Evolutionary conservation across 2,329 filamentous ascomycete genomes (phyloP).

Genomic region (Fusarium illudens): DNA sequence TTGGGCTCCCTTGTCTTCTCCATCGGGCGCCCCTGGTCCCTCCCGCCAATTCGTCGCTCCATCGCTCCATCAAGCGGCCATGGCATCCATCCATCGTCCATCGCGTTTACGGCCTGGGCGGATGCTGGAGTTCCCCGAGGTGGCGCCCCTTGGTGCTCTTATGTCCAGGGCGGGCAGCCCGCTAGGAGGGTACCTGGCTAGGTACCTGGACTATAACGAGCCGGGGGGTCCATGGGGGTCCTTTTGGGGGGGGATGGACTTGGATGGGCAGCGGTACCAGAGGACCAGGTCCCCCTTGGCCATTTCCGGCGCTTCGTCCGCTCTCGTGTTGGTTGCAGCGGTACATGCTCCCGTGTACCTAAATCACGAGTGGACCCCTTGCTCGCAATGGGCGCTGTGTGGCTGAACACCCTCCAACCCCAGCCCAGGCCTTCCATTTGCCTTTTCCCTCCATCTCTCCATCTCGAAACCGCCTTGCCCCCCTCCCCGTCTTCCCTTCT

Average conservation of each 20-base stretch:
- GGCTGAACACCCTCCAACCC: constrained; percentile 41
- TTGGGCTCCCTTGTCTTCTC: constrained; percentile 30
- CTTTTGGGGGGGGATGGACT: constrained; percentile 23
- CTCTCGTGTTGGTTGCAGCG: constrained; percentile 27
- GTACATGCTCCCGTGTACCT: constrained; percentile 28
- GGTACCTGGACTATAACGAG: constrained; percentile 9
- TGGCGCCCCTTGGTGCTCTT: constrained; percentile 29
- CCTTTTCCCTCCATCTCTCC: constrained; percentile 40
- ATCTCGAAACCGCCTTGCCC: constrained; percentile 43
- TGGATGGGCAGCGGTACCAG: constrained; percentile 30
- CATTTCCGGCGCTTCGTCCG: constrained; percentile 28
- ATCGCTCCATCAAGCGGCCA: constrained; percentile 11
- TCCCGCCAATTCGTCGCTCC: constrained; percentile 29
- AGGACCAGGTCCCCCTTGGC: constrained; percentile 31
- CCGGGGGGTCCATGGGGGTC: constrained; percentile 10
- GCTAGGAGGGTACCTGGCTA: constrained; percentile 9
- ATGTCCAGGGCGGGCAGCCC: constrained; percentile 21
- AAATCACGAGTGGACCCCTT: constrained; percentile 35
- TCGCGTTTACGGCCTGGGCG: constrained; percentile 21
- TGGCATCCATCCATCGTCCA: not conserved
- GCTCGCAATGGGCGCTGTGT: constrained; percentile 35
- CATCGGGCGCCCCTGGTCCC: constrained; percentile 18
- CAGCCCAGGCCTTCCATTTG: constrained; percentile 28
- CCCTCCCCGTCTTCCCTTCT: constrained; percentile 39
- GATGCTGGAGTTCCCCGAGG: constrained; percentile 28